Percentiles rank a stretch among this genome's conserved stretches.
These are phyloP conservation scores for Podila clonocystis DNA, from an alignment of 192 early-diverging fungal species.

Conservation along the genomic window DNA sequence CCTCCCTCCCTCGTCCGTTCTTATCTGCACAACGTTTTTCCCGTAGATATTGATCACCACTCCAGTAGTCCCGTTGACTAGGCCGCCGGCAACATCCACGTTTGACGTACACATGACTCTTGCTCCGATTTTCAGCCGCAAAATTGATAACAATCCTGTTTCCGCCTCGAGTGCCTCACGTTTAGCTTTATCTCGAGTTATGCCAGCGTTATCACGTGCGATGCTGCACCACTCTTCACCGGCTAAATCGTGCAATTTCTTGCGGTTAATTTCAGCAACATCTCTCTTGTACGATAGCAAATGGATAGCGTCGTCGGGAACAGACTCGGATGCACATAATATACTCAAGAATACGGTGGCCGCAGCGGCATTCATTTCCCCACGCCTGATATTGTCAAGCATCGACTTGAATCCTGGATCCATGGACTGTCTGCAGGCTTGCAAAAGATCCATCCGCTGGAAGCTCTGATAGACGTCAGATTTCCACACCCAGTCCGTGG, in stretches of 20 bases:
- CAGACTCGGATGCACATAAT: neutral
- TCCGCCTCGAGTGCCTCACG: slow-evolving; percentile 4
- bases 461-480: slow-evolving; percentile 8
- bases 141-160: neutral
- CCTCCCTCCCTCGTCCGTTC: neutral
- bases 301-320: slow-evolving; percentile 9
- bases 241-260: neutral
- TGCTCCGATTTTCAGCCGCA: slow-evolving; percentile 14
- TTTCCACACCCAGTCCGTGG: slow-evolving; percentile 21
- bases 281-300: slow-evolving; percentile 5
- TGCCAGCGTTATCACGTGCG: slow-evolving; percentile 5
- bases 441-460: slow-evolving; percentile 6
- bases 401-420: slow-evolving; percentile 11
- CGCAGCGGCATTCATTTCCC: neutral
- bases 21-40: neutral
- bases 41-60: neutral
- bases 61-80: slow-evolving; percentile 18
- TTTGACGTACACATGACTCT: slow-evolving; percentile 27
- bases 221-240: slow-evolving; percentile 2
- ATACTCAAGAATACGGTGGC: neutral
- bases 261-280: neutral
- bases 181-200: neutral
- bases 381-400: slow-evolving; percentile 11
- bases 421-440: slow-evolving; percentile 13
- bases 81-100: neutral